phyloP scores from a whole-genome alignment of 495 filamentous ascomycete genomes.

The Penicillium lividum region DNA sequence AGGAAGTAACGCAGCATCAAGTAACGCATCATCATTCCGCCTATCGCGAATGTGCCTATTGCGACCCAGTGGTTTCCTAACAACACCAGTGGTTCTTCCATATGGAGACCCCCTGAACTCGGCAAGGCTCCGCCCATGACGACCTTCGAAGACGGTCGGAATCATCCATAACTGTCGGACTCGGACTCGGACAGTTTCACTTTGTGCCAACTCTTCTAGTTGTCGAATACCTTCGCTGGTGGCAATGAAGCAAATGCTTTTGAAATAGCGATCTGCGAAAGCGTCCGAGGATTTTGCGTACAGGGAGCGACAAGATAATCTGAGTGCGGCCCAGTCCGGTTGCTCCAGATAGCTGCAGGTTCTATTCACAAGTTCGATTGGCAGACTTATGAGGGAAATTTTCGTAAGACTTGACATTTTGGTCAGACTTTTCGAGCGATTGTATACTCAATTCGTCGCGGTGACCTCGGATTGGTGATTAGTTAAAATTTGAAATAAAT shows the following conservation, averaged over 20 bases:
- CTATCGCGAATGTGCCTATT: too few species aligned
- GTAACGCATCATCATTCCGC: too few species aligned
- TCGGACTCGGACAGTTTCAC: background rate
- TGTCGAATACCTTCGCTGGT: slow-evolving; percentile 1
- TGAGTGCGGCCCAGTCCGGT: background rate
- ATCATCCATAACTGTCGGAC: background rate
- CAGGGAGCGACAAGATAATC: background rate
- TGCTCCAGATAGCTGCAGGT: background rate
- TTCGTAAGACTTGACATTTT: background rate
- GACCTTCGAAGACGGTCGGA: background rate
- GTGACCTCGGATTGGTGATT: too few species aligned
- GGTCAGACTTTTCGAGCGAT: background rate
- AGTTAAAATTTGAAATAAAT: too few species aligned
- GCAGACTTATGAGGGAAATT: background rate
- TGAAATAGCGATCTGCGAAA: background rate
- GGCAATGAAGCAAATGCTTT: slow-evolving; percentile 1
- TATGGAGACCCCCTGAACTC: too few species aligned
- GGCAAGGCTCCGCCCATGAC: background rate
- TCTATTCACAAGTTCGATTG: background rate
- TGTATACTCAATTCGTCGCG: background rate
- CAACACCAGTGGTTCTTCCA: too few species aligned
- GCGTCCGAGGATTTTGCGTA: background rate
- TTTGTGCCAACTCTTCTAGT: background rate
- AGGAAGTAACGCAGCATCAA: background rate
- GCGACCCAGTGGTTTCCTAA: too few species aligned